Evolutionary conservation across 1,284 basidiomycete genomes (phyloP), one percentile per base, ranked within the genome.

Genomic region (Sphagnurus paluster): DNA sequence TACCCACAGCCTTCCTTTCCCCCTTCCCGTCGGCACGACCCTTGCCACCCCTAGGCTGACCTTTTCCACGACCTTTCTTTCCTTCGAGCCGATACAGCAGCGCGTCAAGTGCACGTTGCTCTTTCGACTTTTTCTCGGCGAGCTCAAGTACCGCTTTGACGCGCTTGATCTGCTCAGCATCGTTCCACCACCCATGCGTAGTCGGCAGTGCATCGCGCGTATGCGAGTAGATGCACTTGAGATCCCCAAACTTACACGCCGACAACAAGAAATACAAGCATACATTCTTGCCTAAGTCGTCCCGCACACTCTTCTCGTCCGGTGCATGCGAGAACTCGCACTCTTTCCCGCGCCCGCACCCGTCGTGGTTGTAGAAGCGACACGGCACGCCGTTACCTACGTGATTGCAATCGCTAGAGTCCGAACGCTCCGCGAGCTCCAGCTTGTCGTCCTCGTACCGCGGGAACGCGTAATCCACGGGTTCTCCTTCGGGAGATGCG

Each of bases 301-400:
- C 76, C 9, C 74, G 65, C 3, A 78, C 65, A 51, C 79, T 80
- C 57, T 70, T 72, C 26, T 65, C 54, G 53, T 81, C 77, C 0
- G 75, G 75, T 1, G 74, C 73, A 60, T 82, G 79, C 16, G 68
- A 74, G 56, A 63, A 79, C 6, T 47, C 49, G 50, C 79, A 81
- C 2, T 53, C 46, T 0, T 17, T 40, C 1, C 75, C 74, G 5
- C 68, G 65, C 6, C 48, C 60, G 53, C 76, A 77, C 1, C 75
- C 73, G 20, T 62, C 61, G 46, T 70, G 75, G 48, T 82, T 80
- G 56, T 80, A 76, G 56, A 71, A 75, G 33, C 70, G 64, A 58
- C 79, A 81, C 0, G 77, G 71, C 5, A 72, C 68, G 1, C 69
- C 67, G 44, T 76, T 78, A 1, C 79, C 80, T 2, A 62, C 57